Percentiles rank a stretch among this genome's conserved stretches.
phyloP scores from a whole-genome alignment of 306 rosid species.

The Amphicarpaea edgeworthii region DNA sequence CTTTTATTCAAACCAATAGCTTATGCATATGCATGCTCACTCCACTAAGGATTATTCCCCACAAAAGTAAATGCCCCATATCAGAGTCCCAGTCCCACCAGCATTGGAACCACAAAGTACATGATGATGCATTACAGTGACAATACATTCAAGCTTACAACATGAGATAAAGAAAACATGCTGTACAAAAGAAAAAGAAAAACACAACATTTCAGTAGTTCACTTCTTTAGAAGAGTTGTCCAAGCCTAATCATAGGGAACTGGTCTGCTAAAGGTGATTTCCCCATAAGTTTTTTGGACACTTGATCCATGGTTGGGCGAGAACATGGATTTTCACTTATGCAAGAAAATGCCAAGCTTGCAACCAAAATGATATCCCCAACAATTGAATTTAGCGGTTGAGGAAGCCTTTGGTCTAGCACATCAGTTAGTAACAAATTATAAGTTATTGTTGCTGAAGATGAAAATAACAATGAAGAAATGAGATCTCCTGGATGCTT shows the following conservation, averaged over 20 bases:
- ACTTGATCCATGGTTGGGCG: conserved; percentile 28
- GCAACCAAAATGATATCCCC: neutral
- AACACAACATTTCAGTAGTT: neutral
- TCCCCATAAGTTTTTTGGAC: no score
- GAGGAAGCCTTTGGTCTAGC: neutral
- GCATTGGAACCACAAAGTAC: no score
- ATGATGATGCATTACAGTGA: neutral
- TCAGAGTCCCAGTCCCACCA: no score
- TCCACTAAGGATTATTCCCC: neutral
- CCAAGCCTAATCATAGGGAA: no score
- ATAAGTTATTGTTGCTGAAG: conserved; percentile 26
- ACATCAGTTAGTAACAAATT: no score
- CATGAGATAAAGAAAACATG: no score
- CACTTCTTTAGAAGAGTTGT: neutral
- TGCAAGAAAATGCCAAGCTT: conserved; percentile 34
- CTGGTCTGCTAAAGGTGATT: no score
- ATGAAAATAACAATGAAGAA: conserved; percentile 25
- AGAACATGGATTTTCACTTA: conserved; percentile 31
- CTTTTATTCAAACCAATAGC: neutral
- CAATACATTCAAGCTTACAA: neutral
- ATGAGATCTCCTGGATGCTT: neutral
- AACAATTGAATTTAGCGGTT: neutral
- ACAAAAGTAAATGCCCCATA: neutral
- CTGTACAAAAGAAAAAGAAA: no score
- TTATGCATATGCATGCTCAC: neutral